Evolutionary conservation across 768 basidiomycete species (phyloP).

Genomic region (Naganishia friedmannii): DNA sequence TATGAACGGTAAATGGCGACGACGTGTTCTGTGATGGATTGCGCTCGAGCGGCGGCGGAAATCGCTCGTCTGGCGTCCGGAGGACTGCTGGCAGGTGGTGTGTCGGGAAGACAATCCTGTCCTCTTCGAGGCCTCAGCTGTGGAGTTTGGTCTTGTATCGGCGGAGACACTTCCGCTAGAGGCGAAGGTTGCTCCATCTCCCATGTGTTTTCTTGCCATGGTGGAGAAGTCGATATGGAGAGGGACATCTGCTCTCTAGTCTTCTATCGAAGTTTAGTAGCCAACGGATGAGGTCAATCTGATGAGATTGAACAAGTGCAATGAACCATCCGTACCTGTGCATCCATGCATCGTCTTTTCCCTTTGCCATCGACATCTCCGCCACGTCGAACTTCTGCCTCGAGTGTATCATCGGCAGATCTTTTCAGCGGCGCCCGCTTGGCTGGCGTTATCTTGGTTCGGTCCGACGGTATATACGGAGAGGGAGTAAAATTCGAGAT

Average conservation of each 20-base stretch:
- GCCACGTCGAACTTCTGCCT: neutral
- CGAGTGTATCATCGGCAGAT: too few species aligned
- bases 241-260: neutral
- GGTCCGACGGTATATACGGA: neutral
- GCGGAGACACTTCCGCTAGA: neutral
- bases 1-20: slow-evolving; percentile 4
- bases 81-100: neutral
- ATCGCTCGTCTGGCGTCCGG: neutral
- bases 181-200: slow-evolving; percentile 1
- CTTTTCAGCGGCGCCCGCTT: neutral
- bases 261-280: too few species aligned
- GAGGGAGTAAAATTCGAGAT: neutral
- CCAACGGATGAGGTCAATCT: too few species aligned
- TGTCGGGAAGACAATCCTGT: slow-evolving; percentile 5
- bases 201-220: neutral
- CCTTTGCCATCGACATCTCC: neutral
- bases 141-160: neutral
- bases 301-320: too few species aligned
- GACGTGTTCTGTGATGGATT: slow-evolving; percentile 18
- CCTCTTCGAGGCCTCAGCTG: neutral
- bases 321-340: neutral
- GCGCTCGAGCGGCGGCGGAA: slow-evolving; percentile 15
- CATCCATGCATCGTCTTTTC: neutral
- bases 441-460: neutral
- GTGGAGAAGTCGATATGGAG: neutral